Evolutionary conservation across 2,329 filamentous ascomycete genomes (phyloP).

Genomic region (Colletotrichum sp.): DNA sequence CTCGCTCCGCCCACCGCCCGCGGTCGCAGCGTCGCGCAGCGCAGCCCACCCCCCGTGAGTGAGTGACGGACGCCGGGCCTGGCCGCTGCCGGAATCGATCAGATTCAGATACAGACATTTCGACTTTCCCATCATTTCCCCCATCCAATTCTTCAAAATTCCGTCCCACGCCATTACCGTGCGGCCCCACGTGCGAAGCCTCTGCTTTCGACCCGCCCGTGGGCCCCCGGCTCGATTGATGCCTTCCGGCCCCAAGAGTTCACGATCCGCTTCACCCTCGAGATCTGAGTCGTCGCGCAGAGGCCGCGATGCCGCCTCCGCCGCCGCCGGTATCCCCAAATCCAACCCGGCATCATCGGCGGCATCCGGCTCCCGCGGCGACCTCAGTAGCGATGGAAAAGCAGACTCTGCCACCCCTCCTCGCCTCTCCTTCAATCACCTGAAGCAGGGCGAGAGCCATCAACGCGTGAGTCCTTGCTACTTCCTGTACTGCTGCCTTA

Average conservation of each 20-base stretch:
- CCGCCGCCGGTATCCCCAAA: neutral
- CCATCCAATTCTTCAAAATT: neutral
- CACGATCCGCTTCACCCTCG: slow-evolving; percentile 13
- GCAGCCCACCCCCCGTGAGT: neutral
- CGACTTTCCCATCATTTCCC: neutral
- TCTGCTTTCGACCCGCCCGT: neutral
- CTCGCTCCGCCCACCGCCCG: neutral
- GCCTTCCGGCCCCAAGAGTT: slow-evolving; percentile 14
- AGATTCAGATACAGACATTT: neutral
- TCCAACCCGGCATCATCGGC: neutral
- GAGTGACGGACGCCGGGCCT: neutral
- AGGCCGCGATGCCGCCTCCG: neutral
- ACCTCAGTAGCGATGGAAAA: neutral
- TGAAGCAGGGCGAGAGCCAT: slow-evolving; percentile 17
- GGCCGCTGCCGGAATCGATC: neutral
- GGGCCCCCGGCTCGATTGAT: slow-evolving; percentile 17
- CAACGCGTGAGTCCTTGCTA: neutral
- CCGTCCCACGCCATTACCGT: neutral
- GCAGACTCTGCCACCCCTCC: neutral
- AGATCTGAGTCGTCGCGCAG: slow-evolving; percentile 1
- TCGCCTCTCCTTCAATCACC: slow-evolving; percentile 9
- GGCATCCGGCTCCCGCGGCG: neutral
- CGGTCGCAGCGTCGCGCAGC: neutral
- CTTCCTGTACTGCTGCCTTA: neutral
- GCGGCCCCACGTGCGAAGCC: neutral